Conservation (phyloP, 1,139 yeast species). For the Candida tetrigidarum region DNA sequence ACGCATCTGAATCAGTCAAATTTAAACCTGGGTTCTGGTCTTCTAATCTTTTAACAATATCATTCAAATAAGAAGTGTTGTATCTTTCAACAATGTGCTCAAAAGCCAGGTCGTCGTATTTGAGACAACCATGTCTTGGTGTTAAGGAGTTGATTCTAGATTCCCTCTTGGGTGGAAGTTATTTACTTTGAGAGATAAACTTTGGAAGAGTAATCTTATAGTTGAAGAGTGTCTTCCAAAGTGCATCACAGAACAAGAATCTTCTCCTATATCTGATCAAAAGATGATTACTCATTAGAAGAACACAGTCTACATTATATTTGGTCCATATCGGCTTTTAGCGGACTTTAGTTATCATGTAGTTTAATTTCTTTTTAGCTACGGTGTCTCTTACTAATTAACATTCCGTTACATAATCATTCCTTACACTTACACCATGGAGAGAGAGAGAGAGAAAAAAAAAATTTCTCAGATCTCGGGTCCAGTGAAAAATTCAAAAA, state of each 20-base stretch:
- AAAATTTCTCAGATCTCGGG: background rate
- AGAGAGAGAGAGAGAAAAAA: background rate
- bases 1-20: constrained; percentile 43
- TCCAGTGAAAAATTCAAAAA: background rate
- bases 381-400: no score
- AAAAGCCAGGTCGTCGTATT: constrained; percentile 19
- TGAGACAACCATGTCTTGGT: constrained; percentile 32
- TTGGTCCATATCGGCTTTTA: no score
- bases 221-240: no score
- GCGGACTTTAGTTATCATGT: no score
- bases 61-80: constrained; percentile 33
- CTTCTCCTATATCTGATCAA: no score
- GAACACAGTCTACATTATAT: no score
- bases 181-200: constrained; percentile 27
- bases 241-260: no score
- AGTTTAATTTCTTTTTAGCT: no score
- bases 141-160: constrained; percentile 34
- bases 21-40: constrained; percentile 44
- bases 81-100: constrained; percentile 18
- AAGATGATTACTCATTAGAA: no score
- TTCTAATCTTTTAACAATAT: constrained; percentile 45
- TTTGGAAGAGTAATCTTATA: no score
- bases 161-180: no score
- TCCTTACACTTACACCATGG: no score
- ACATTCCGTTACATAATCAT: background rate